Base-by-base conservation (phyloP, 2,329 filamentous ascomycete species). In the Aspergillus ruber region DNA sequence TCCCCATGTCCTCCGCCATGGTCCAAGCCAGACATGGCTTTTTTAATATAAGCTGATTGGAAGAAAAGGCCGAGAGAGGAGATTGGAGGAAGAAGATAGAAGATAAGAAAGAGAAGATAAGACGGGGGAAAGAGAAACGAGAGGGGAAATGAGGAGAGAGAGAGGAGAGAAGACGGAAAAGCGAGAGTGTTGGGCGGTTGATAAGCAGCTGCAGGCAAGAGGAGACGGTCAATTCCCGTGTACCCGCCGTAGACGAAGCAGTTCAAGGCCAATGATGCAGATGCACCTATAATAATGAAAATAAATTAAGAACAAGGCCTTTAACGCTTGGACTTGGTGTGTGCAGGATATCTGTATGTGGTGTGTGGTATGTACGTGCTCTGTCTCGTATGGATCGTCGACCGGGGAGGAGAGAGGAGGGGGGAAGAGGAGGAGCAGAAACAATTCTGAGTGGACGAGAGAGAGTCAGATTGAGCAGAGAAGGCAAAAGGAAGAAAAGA, bases 1-100 rank as follows among this genome's bases (percentile, higher is more conserved):
- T 60, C 62, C 56, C 64, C 65, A 61, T 62, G 59, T 51, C 67
- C 62, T 55, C 64, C 66, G 62, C 63, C 64, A 67, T 66, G 50
- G 51, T 55, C 53, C 42, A 39, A 21, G 43, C 38, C 39, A 45
- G 35, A 45, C 17, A 18, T 35, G 43, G 36, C n/a, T 21, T 21
- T 41, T 41, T 41, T 21, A 7, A 20, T 41, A n/a, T n/a, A 41
- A 41, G 1, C 18, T 17, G 39, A 41, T 21, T 41, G 21, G 40
- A 40, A 33, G 44, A 39, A 25, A 21, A 44, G 35, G 44, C 48
- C 39, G 50, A 47, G 25, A 45, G 23, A 39, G 51, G 23, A 29
- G 33, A 9, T n/a, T 27, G 21, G 21, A 38, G 40, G 33, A 41
- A 44, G 21, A 47, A 48, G 47, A 47, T 49, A 47, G 33, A 43